Evolutionary conservation across 805 yeast species (phyloP).

Genomic region (Tetrapisispora iriomotensis): DNA sequence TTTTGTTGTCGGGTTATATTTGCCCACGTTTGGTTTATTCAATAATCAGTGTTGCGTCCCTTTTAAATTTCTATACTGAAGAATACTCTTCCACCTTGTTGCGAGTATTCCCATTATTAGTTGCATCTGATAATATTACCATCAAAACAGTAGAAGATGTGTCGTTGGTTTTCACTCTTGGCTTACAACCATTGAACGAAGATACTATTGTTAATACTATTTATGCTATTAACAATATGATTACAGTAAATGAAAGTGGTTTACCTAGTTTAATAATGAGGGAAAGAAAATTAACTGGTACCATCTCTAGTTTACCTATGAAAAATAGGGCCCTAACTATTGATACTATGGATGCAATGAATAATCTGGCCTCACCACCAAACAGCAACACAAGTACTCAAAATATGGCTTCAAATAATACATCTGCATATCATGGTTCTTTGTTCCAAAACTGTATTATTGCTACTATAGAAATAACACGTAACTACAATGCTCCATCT

Average conservation of each 20-base stretch:
- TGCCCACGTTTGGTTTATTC: slow-evolving; percentile 22
- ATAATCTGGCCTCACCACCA: slow-evolving; percentile 2
- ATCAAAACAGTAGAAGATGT: slow-evolving; percentile 40
- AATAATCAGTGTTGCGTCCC: slow-evolving; percentile 47
- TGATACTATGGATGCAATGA: slow-evolving; percentile 12
- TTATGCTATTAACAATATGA: slow-evolving; percentile 69
- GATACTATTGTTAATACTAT: slow-evolving; percentile 77
- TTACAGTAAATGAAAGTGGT: slow-evolving; percentile 45
- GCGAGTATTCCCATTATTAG: slow-evolving; percentile 40
- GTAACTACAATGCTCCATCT: slow-evolving; percentile 55
- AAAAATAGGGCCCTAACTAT: slow-evolving; percentile 11
- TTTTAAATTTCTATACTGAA: slow-evolving; percentile 35
- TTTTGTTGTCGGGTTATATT: slow-evolving; percentile 31
- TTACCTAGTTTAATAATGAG: slow-evolving; percentile 28
- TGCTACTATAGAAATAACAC: slow-evolving; percentile 58
- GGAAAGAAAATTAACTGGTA: slow-evolving; percentile 28
- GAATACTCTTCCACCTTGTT: slow-evolving; percentile 29
- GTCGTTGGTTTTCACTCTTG: slow-evolving; percentile 52
- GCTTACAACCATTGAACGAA: slow-evolving; percentile 59
- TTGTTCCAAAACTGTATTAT: slow-evolving; percentile 58
- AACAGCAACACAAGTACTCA: background rate
- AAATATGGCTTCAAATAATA: background rate
- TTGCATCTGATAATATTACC: slow-evolving; percentile 45
- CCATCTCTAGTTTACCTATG: slow-evolving; percentile 6
- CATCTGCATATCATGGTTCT: slow-evolving; percentile 11